phyloP scores from a whole-genome alignment of 129 eudicot genomes.

The Rutidosis leptorrhynchoides region DNA sequence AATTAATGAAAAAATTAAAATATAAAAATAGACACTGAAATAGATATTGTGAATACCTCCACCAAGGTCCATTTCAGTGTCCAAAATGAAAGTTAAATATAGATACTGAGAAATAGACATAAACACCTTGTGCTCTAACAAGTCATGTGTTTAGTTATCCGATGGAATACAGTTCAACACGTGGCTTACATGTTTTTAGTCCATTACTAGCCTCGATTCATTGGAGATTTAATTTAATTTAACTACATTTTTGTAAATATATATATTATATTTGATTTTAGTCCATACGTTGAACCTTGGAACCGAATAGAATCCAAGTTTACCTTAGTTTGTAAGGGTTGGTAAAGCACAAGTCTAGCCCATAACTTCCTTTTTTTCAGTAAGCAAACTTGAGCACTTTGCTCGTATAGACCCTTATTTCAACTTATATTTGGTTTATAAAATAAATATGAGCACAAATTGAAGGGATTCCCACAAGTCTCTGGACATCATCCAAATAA shows the following conservation, averaged over 20 bases:
- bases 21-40: no score
- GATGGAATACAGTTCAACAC: no score
- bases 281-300: background rate
- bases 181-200: background rate
- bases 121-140: no score
- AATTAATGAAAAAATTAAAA: no score
- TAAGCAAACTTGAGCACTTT: background rate
- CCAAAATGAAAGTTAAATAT: no score
- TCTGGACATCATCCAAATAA: constrained; percentile 1
- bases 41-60: no score
- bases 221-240: no score
- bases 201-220: background rate
- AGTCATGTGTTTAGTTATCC: no score
- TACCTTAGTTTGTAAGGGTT: background rate
- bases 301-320: background rate
- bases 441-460: background rate
- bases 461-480: background rate
- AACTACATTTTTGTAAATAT: background rate
- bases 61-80: no score
- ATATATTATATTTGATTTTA: no score
- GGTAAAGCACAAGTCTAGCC: constrained; percentile 1
- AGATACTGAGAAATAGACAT: no score
- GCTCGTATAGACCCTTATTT: background rate
- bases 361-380: background rate
- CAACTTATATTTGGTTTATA: background rate